Evolutionary conservation across 2,329 filamentous ascomycete species (phyloP).

Genomic region (Aureobasidium sp.): DNA sequence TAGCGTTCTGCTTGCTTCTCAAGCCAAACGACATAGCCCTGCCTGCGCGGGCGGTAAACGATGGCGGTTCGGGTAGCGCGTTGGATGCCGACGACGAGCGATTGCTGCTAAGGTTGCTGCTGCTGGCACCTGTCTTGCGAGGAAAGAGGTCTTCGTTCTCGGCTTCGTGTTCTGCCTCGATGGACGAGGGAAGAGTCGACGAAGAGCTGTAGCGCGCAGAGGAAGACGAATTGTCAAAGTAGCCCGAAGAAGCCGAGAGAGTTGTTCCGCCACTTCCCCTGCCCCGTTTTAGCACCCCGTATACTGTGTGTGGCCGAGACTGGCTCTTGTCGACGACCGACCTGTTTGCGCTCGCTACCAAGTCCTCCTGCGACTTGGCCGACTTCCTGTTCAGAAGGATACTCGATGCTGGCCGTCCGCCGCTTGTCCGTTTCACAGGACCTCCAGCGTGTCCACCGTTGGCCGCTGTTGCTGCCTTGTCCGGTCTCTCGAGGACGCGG

Average conservation of each 20-base stretch:
- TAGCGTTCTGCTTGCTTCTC: constrained; percentile 27
- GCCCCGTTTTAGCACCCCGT: constrained; percentile 31
- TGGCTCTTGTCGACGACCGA: constrained; percentile 19
- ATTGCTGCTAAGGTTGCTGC: constrained; percentile 33
- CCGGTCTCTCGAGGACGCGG: constrained; percentile 47
- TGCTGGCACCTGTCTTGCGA: constrained; percentile 31
- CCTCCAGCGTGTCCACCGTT: constrained; percentile 30
- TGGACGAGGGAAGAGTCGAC: constrained; percentile 50
- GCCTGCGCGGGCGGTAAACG: constrained; percentile 36
- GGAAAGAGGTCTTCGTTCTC: constrained; percentile 32
- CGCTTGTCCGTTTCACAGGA: constrained; percentile 27
- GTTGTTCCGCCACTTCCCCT: constrained; percentile 45
- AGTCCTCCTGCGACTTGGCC: constrained; percentile 30
- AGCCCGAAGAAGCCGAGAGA: constrained; percentile 40
- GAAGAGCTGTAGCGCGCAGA: constrained; percentile 49
- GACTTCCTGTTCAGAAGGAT: constrained; percentile 29
- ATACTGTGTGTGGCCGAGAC: constrained; percentile 31
- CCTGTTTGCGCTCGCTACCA: constrained; percentile 28
- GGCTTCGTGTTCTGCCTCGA: constrained; percentile 36
- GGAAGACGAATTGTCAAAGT: constrained; percentile 34
- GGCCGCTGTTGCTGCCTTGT: constrained; percentile 38
- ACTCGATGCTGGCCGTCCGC: constrained; percentile 29
- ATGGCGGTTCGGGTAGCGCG: constrained; percentile 19
- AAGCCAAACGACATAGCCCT: constrained; percentile 49
- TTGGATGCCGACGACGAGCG: constrained; percentile 20